Evolutionary conservation across 1,284 basidiomycete genomes (phyloP), one percentile per base, ranked within the genome.

Genomic region (Tilletia setariae): DNA sequence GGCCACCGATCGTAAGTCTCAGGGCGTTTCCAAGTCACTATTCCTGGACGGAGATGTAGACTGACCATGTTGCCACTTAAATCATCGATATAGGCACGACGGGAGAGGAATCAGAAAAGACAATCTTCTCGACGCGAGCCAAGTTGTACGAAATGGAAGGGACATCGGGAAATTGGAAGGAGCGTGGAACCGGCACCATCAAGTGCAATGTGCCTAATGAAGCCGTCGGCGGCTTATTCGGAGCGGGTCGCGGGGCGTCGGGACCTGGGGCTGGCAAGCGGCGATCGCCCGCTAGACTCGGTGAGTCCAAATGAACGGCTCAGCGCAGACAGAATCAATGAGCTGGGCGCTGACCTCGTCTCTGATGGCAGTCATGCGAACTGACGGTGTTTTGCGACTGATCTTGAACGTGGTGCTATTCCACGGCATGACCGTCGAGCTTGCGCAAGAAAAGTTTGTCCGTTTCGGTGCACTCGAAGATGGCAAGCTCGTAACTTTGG

Each of bases 41-140:
- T 23, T 59, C 53, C 53, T 59, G 3, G 4, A 6, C 6, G 9
- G 28, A n/a, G 11, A 59, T 19, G 25, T 4, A 4, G 16, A 16
- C 15, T 28, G 21, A 59, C 28, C 53, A 40, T 6, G 35, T 4
- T 6, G 4, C 6, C 35, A 40, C 11, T 40, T 40, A 11, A 40
- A 40, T 11, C 35, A 40, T 59, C 30, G 32, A 19, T 42, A 66
- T 69, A 94, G 93, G 91, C 40, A 84, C 87, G 53, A 97, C 94
- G 0, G 94, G 94, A 11, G 94, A 97, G 83, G 94, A 97, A 82
- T 90, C 92, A 25, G 94, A 97, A 81, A 87, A 90, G 69, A 93
- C 91, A 0, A 84, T 93, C 53, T 89, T 90, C 82, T 90, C 91
- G 84, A 89, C 90, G 13, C 89, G 94, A 69, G 90, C 90, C 56